Evolutionary conservation across 2,329 filamentous ascomycete genomes (phyloP).

Genomic region (Monilinia laxa): DNA sequence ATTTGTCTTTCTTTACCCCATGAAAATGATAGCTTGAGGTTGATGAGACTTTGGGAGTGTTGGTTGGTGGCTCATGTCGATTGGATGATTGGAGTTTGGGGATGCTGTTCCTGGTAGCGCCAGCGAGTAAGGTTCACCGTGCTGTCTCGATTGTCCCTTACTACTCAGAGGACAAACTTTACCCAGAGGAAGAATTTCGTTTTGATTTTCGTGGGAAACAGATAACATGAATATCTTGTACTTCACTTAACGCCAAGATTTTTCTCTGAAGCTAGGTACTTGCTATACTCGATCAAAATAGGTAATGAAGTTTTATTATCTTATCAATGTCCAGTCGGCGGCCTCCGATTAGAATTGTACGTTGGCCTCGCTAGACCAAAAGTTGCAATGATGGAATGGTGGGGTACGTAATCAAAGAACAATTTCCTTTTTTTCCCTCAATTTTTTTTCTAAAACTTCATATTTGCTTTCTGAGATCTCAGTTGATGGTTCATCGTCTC

Average conservation of each 20-base stretch:
- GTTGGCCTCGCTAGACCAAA: constrained; percentile 13
- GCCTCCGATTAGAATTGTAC: background rate
- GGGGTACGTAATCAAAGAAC: constrained; percentile 2
- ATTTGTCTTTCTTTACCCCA: too few species aligned
- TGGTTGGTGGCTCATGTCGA: too few species aligned
- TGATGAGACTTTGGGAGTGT: too few species aligned
- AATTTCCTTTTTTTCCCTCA: background rate
- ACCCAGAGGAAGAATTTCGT: too few species aligned
- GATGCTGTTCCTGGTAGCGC: too few species aligned
- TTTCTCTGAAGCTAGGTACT: background rate
- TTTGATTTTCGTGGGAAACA: too few species aligned
- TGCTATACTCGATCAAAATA: constrained; percentile 1
- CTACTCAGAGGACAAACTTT: too few species aligned
- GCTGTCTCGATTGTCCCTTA: too few species aligned
- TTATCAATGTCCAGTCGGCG: constrained; percentile 7
- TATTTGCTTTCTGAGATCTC: background rate
- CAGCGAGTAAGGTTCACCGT: too few species aligned
- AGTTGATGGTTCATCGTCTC: background rate
- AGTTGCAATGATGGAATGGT: constrained; percentile 2
- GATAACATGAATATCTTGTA: too few species aligned
- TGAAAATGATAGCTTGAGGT: too few species aligned
- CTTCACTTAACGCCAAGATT: background rate
- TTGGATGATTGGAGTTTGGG: too few species aligned
- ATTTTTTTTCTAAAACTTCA: background rate
- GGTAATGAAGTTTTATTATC: constrained; percentile 20